Evolutionary conservation across 2,329 filamentous ascomycete genomes (phyloP).

Genomic region (Chrysoporthe deuterocubensis): DNA sequence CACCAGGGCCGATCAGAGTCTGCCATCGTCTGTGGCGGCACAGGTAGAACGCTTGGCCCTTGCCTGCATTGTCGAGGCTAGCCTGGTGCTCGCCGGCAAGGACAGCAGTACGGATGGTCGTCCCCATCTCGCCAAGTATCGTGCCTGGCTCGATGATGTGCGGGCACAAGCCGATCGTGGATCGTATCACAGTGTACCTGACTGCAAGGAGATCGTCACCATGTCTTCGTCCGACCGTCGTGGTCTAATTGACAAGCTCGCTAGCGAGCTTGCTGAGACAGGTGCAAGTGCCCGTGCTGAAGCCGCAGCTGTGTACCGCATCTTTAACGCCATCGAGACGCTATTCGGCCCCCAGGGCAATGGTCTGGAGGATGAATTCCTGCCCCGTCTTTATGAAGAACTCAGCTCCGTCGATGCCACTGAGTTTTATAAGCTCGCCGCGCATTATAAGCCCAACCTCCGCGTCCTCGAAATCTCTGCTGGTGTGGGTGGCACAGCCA

Average conservation of each 20-base stretch:
- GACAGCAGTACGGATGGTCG: neutral
- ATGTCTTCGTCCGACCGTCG: neutral
- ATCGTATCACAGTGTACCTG: neutral
- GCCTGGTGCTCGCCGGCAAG: neutral
- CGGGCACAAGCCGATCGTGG: neutral
- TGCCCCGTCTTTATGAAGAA: neutral
- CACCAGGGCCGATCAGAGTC: neutral
- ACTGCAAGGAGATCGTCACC: neutral
- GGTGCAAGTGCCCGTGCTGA: neutral
- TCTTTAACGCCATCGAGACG: neutral
- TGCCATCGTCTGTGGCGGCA: neutral
- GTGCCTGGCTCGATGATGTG: neutral
- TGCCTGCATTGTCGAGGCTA: neutral
- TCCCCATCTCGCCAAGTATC: neutral
- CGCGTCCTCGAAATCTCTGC: constrained; percentile 47
- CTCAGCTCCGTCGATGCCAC: neutral
- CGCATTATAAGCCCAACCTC: constrained; percentile 1
- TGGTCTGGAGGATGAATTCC: neutral
- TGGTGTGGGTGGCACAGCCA: constrained; percentile 47
- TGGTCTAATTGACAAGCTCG: neutral
- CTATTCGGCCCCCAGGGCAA: neutral
- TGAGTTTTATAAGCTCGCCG: neutral
- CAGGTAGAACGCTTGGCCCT: neutral
- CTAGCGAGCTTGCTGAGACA: neutral
- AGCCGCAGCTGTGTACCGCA: neutral